Evolutionary conservation across 495 filamentous ascomycete species (phyloP).

Genomic region (Clavariopsis aquatica): DNA sequence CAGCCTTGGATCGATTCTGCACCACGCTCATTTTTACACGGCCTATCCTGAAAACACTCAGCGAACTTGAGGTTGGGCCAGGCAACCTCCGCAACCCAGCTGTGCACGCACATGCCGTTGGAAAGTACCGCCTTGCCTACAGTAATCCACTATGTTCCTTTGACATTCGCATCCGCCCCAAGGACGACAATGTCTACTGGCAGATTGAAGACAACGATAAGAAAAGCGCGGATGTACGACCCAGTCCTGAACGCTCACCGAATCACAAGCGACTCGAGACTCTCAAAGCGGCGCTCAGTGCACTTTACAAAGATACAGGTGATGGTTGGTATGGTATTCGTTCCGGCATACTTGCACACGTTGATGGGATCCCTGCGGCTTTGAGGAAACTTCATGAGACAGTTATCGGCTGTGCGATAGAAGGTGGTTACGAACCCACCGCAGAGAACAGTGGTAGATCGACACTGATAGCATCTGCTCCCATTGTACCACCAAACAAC

Average conservation of each 20-base stretch:
- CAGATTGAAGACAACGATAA: constrained; percentile 33
- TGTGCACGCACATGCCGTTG: constrained; percentile 29
- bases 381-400: constrained; percentile 40
- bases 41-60: constrained; percentile 67
- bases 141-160: constrained; percentile 36
- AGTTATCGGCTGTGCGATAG: constrained; percentile 24
- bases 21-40: constrained; percentile 62
- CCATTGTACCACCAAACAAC: no score
- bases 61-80: constrained; percentile 50
- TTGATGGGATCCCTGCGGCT: constrained; percentile 35
- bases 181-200: constrained; percentile 37
- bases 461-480: not conserved
- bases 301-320: constrained; percentile 30
- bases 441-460: not conserved
- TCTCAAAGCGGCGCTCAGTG: constrained; percentile 30
- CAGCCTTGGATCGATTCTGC: constrained; percentile 58
- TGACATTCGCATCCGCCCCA: constrained; percentile 30
- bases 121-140: constrained; percentile 41
- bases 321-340: constrained; percentile 43
- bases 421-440: not conserved
- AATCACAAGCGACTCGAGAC: constrained; percentile 18
- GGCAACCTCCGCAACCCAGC: constrained; percentile 13
- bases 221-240: not conserved
- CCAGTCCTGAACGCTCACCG: constrained; percentile 14
- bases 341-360: constrained; percentile 40